These are phyloP conservation scores for Solanum piurae DNA, from an alignment of 257 asterid genomes.

Conservation along the genomic window DNA sequence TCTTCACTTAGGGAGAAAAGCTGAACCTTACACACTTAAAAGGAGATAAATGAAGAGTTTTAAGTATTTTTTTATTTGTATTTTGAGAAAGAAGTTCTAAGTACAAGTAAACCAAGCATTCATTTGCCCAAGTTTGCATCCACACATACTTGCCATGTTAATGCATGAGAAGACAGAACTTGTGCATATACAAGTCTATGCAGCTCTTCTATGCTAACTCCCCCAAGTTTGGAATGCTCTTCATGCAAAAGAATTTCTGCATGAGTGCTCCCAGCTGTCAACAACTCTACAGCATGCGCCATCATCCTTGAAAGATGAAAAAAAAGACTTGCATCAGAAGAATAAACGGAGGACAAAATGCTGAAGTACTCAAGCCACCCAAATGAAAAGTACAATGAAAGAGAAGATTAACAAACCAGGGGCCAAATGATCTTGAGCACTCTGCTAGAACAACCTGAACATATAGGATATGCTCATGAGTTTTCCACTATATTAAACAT, in stretches of 20 bases:
- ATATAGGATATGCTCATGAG: neutral
- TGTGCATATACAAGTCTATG: slow-evolving; percentile 78
- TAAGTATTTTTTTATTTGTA: neutral
- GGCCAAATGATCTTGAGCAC: slow-evolving; percentile 92
- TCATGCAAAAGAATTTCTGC: slow-evolving; percentile 66
- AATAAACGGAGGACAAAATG: neutral
- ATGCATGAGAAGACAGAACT: slow-evolving; percentile 78
- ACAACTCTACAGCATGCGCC: slow-evolving; percentile 74
- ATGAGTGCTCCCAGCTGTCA: slow-evolving; percentile 71
- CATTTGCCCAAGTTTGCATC: neutral
- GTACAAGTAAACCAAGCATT: neutral
- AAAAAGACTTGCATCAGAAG: neutral
- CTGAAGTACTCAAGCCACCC: neutral
- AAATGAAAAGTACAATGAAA: neutral
- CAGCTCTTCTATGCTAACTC: slow-evolving; percentile 90
- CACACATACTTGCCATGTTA: slow-evolving; percentile 89
- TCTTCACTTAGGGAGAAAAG: neutral
- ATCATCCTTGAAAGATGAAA: slow-evolving; percentile 50
- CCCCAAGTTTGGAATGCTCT: slow-evolving; percentile 57
- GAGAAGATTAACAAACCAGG: slow-evolving; percentile 55
- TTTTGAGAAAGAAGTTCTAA: neutral
- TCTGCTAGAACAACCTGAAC: slow-evolving; percentile 82
- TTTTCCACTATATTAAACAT: neutral
- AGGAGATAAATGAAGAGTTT: neutral
- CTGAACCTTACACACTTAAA: neutral